These are phyloP conservation scores for Stipa capillata DNA, from an alignment of 176 grass and related monocot genomes.

Conservation along the genomic window DNA sequence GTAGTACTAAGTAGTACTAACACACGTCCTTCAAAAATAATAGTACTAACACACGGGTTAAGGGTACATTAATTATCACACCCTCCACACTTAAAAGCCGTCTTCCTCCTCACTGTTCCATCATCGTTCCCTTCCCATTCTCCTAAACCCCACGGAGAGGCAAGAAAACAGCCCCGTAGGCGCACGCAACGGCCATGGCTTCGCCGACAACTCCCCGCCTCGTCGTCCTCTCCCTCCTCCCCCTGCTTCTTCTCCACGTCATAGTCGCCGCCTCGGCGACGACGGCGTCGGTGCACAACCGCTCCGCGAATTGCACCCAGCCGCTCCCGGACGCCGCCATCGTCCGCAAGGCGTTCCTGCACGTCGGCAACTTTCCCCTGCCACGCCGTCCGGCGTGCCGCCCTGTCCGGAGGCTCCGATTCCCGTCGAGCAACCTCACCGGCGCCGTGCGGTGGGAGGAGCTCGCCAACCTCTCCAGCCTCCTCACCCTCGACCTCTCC, in stretches of 20 bases:
- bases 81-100: not conserved
- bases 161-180: not conserved
- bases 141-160: not conserved
- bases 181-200: not conserved
- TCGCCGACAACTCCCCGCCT: not conserved
- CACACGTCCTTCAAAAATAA: too few species aligned
- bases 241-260: not conserved
- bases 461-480: slow-evolving; percentile 38
- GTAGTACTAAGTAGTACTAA: too few species aligned
- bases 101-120: not conserved
- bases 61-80: too few species aligned
- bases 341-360: slow-evolving; percentile 44
- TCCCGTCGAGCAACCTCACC: slow-evolving; percentile 39
- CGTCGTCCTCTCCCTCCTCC: not conserved
- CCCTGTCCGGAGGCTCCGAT: slow-evolving; percentile 5
- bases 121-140: not conserved
- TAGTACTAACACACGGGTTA: too few species aligned
- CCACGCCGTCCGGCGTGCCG: slow-evolving; percentile 2
- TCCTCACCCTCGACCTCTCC: slow-evolving; percentile 55
- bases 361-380: slow-evolving; percentile 35
- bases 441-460: slow-evolving; percentile 44
- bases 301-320: not conserved
- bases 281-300: not conserved
- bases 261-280: not conserved
- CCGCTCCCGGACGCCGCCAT: slow-evolving; percentile 5